Conservation (phyloP, 2,329 filamentous ascomycete species). For the Nemania bipapillata region DNA sequence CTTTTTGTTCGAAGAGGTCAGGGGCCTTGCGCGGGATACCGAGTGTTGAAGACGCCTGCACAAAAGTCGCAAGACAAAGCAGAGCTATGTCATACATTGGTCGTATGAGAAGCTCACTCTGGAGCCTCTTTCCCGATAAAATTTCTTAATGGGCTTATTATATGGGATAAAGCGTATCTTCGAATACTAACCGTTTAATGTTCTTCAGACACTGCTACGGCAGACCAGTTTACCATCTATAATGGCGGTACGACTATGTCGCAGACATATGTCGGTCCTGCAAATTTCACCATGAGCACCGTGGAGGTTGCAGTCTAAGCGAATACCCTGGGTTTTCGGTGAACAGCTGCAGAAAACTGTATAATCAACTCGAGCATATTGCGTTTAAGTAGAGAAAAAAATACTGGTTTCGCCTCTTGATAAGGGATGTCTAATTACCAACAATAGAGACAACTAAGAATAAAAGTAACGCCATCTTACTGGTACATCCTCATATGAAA, state of each 20-base stretch:
- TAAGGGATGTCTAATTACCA: too few relatives aligned
- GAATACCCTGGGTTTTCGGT: background rate
- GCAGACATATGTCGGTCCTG: constrained; percentile 29
- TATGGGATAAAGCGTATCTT: background rate
- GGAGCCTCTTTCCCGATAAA: background rate
- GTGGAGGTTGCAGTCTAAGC: constrained; percentile 23
- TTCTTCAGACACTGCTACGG: constrained; percentile 22
- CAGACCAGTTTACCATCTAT: constrained; percentile 21
- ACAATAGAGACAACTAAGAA: too few relatives aligned
- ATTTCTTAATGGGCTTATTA: background rate
- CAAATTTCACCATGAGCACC: constrained; percentile 25
- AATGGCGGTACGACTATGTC: constrained; percentile 20
- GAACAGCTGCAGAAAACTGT: background rate
- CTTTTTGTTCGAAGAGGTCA: too few relatives aligned
- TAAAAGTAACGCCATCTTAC: too few relatives aligned
- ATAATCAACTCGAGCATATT: background rate
- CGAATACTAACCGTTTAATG: constrained; percentile 15
- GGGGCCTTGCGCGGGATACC: too few relatives aligned
- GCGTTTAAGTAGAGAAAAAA: background rate
- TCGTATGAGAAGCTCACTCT: background rate
- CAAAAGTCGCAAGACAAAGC: too few relatives aligned
- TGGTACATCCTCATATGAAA: too few relatives aligned
- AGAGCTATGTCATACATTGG: too few relatives aligned
- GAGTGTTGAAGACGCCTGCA: too few relatives aligned
- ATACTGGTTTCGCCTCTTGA: background rate